phyloP scores from a whole-genome alignment of 176 grass and related monocot species.

The Aegilops tauschii region DNA sequence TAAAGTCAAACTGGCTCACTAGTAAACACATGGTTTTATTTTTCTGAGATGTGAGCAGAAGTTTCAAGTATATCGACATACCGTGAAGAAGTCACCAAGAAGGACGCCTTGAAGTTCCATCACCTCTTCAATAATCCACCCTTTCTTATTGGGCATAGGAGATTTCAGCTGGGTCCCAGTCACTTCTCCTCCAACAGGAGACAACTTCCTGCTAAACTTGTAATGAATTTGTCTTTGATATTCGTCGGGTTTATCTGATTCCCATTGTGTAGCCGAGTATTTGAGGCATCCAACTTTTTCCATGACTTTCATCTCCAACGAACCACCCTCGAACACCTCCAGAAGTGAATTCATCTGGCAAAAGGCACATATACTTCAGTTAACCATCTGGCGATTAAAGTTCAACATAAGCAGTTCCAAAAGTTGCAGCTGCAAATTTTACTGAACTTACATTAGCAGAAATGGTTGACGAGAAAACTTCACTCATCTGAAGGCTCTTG shows the following conservation, averaged over 20 bases:
- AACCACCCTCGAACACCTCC: constrained; percentile 70
- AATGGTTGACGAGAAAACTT: constrained; percentile 58
- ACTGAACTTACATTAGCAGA: constrained; percentile 53
- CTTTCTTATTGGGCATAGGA: constrained; percentile 65
- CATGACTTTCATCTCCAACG: constrained; percentile 82
- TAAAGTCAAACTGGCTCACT: neutral
- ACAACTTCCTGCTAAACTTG: constrained; percentile 73
- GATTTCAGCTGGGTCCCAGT: constrained; percentile 78
- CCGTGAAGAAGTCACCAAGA: constrained; percentile 89
- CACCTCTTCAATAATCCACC: constrained; percentile 90
- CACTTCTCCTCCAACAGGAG: constrained; percentile 68
- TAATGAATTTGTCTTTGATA: constrained; percentile 75
- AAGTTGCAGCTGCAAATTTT: neutral
- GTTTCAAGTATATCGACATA: constrained; percentile 36
- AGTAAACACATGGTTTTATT: constrained; percentile 1
- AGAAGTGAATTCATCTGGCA: constrained; percentile 65
- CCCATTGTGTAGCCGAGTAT: constrained; percentile 69
- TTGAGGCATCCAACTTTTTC: constrained; percentile 74
- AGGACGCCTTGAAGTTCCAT: constrained; percentile 84
- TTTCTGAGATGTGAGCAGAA: neutral
- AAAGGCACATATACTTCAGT: constrained; percentile 11
- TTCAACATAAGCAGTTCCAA: neutral
- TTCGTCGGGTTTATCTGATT: constrained; percentile 59
- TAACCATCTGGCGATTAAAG: constrained; percentile 23
- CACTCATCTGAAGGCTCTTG: constrained; percentile 57